These are phyloP conservation scores for Macaranga tanarius DNA, from an alignment of 441 rosid genomes.

Conservation along the genomic window DNA sequence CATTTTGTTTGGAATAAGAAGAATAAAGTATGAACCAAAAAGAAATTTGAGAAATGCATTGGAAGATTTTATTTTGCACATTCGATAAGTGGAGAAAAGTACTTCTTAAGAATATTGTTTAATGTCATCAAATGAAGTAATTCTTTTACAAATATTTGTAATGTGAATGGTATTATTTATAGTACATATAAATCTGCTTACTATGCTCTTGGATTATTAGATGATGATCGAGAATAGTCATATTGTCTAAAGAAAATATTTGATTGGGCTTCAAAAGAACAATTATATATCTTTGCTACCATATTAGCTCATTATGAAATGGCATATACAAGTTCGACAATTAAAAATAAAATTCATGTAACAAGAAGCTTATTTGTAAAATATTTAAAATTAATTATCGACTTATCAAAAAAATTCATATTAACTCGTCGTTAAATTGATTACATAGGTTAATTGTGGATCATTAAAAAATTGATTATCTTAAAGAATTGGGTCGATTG, in stretches of 20 bases:
- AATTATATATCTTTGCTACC: not conserved
- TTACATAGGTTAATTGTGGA: too few relatives aligned
- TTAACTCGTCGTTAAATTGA: too few relatives aligned
- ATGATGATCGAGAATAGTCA: conserved; percentile 1
- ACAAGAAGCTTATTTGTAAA: too few relatives aligned
- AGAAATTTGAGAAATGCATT: not conserved
- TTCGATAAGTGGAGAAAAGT: not conserved
- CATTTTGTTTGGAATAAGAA: too few relatives aligned
- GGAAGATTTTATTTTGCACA: not conserved
- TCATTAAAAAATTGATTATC: not conserved
- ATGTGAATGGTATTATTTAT: not conserved
- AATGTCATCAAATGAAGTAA: not conserved
- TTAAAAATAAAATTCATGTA: too few relatives aligned
- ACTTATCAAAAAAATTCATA: too few relatives aligned
- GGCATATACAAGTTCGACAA: not conserved
- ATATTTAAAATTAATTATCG: too few relatives aligned
- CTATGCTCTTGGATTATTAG: not conserved
- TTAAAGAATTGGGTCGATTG: too few relatives aligned
- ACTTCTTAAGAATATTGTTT: not conserved
- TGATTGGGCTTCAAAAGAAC: not conserved
- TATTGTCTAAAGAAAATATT: not conserved
- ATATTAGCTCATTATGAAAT: not conserved
- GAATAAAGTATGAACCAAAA: too few relatives aligned
- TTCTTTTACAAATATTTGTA: not conserved
- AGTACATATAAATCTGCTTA: not conserved